Conservation (phyloP, 306 rosid species). For the Rosa persica region DNA sequence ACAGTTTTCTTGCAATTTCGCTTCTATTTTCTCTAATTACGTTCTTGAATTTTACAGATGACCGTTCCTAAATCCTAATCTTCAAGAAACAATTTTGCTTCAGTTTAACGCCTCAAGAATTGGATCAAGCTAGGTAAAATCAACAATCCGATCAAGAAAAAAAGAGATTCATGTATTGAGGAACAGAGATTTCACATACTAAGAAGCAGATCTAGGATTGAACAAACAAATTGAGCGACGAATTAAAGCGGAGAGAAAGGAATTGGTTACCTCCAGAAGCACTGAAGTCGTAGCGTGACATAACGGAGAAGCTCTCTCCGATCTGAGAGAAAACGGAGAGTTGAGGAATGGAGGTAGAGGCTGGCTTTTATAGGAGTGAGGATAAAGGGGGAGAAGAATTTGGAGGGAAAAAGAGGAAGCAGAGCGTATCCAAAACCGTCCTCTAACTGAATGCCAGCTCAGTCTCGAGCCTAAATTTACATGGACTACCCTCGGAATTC, state of each 20-base stretch:
- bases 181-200: background rate
- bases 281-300: constrained; percentile 4
- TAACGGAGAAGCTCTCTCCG: background rate
- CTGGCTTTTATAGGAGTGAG: constrained; percentile 15
- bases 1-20: background rate
- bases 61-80: background rate
- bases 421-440: constrained; percentile 23
- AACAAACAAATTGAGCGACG: background rate
- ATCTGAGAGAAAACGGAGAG: background rate
- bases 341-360: constrained; percentile 26
- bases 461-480: background rate
- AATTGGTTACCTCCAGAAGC: background rate
- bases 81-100: background rate
- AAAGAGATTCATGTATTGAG: background rate
- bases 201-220: background rate
- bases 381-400: constrained; percentile 18
- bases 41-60: background rate
- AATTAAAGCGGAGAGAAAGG: constrained; percentile 1
- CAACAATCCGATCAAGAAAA: background rate
- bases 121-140: background rate
- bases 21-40: background rate
- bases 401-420: constrained; percentile 29
- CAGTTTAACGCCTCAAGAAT: background rate
- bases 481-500: background rate
- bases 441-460: constrained; percentile 30